These are phyloP conservation scores for Albizia julibrissin DNA, from an alignment of 306 rosid species.

Conservation along the genomic window DNA sequence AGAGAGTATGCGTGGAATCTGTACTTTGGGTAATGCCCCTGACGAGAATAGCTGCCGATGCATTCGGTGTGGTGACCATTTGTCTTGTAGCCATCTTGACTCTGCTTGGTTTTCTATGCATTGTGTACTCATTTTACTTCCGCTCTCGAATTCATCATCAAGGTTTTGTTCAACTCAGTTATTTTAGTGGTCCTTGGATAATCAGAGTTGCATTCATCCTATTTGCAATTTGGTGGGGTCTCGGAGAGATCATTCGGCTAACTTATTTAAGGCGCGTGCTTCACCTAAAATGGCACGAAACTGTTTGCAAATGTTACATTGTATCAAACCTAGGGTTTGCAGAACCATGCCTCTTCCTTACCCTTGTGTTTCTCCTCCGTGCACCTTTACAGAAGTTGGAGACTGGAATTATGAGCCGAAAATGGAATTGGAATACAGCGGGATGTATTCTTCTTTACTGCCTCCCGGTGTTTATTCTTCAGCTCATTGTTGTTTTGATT, in stretches of 20 bases:
- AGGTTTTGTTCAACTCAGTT: slow-evolving; percentile 69
- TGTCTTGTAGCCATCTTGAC: slow-evolving; percentile 83
- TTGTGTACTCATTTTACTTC: slow-evolving; percentile 83
- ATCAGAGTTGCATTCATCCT: slow-evolving; percentile 77
- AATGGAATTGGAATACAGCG: slow-evolving; percentile 79
- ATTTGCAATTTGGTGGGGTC: slow-evolving; percentile 92
- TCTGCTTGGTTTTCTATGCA: slow-evolving; percentile 84
- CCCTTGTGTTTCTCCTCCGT: slow-evolving; percentile 86
- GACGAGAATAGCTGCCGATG: slow-evolving; percentile 96
- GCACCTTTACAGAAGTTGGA: slow-evolving; percentile 83
- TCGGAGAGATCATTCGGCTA: slow-evolving; percentile 82
- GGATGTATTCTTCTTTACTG: slow-evolving; percentile 80
- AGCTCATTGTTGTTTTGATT: slow-evolving; percentile 69
- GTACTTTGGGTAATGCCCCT: slow-evolving; percentile 99
- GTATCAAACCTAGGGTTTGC: slow-evolving; percentile 96
- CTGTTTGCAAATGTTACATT: slow-evolving; percentile 89
- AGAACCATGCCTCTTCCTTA: slow-evolving; percentile 96
- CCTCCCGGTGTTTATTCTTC: slow-evolving; percentile 81
- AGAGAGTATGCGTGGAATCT: slow-evolving; percentile 99
- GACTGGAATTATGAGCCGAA: slow-evolving; percentile 73
- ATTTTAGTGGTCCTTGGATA: slow-evolving; percentile 97
- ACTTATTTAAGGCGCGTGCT: slow-evolving; percentile 63
- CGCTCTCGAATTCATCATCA: slow-evolving; percentile 71
- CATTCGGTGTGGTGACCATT: slow-evolving; percentile 96
- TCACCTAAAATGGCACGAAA: slow-evolving; percentile 80